Percentiles rank a stretch among this genome's conserved stretches.
Conservation (phyloP, 345 rosid genomes). For the Crucihimalaya himalaica region DNA sequence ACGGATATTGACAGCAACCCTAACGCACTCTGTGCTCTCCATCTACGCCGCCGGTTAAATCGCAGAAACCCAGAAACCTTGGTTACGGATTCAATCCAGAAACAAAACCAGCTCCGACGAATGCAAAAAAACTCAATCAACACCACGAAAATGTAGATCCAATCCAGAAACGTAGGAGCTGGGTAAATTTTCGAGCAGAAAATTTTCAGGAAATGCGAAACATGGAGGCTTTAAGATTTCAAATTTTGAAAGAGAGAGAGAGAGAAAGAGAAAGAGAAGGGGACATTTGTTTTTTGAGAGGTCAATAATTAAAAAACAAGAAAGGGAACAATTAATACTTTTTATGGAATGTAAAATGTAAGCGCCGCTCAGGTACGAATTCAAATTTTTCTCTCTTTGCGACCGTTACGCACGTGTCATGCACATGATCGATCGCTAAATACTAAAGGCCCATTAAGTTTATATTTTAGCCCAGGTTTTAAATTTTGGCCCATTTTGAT, state of each 20-base stretch:
- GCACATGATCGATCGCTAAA: not conserved
- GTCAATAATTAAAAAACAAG: conserved; percentile 29
- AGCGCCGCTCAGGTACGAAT: conserved; percentile 55
- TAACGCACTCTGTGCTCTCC: conserved; percentile 70
- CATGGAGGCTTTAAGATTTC: conserved; percentile 26
- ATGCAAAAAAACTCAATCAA: not conserved
- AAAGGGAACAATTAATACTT: conserved; percentile 13
- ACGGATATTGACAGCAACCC: conserved; percentile 86
- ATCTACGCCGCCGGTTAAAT: conserved; percentile 33
- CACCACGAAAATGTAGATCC: conserved; percentile 14
- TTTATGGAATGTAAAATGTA: conserved; percentile 11
- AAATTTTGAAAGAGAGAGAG: conserved; percentile 30
- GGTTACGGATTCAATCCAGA: conserved; percentile 20
- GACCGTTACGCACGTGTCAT: conserved; percentile 44
- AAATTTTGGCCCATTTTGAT: not conserved
- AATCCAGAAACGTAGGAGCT: conserved; percentile 16
- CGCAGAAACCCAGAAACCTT: conserved; percentile 4
- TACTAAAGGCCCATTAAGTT: not conserved
- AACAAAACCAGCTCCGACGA: not conserved
- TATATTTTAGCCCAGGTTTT: not conserved
- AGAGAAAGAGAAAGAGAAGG: conserved; percentile 3
- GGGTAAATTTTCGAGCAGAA: conserved; percentile 6
- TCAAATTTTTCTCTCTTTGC: conserved; percentile 40
- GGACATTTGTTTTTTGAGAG: conserved; percentile 13
- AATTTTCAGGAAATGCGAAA: conserved; percentile 17